These are phyloP conservation scores for Tilletia walkeri DNA, from an alignment of 1,284 basidiomycete genomes.

Conservation along the genomic window DNA sequence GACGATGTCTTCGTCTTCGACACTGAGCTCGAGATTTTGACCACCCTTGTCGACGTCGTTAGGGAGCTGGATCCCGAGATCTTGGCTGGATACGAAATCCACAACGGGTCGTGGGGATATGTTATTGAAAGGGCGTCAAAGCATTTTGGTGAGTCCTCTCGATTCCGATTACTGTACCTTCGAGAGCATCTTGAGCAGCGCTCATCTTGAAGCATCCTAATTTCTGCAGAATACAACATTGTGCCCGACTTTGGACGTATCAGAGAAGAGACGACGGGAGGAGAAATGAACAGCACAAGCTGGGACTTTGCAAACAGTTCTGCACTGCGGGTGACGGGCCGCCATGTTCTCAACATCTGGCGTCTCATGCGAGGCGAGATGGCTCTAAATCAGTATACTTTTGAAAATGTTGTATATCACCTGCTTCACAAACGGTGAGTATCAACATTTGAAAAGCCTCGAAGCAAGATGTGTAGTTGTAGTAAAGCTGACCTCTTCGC, in stretches of 20 bases:
- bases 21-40: constrained; percentile 77
- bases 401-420: constrained; percentile 77
- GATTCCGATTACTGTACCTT: background rate
- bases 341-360: constrained; percentile 91
- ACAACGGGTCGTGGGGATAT: constrained; percentile 87
- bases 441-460: background rate
- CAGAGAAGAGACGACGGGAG: constrained; percentile 1
- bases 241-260: constrained; percentile 10
- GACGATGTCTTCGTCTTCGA: constrained; percentile 16
- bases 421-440: constrained; percentile 38
- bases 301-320: constrained; percentile 18
- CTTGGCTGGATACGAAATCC: constrained; percentile 86
- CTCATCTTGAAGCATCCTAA: constrained; percentile 11
- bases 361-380: constrained; percentile 84
- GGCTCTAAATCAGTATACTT: constrained; percentile 75
- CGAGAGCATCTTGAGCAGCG: background rate
- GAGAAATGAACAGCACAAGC: background rate
- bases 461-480: background rate
- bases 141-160: constrained; percentile 15
- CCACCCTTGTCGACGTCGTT: constrained; percentile 73
- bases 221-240: constrained; percentile 1
- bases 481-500: background rate
- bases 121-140: constrained; percentile 67
- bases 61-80: constrained; percentile 84
- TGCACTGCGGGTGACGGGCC: constrained; percentile 73